These are phyloP conservation scores for Wallacemonas collosoma DNA, from an alignment of 208 protist species.

Conservation along the genomic window DNA sequence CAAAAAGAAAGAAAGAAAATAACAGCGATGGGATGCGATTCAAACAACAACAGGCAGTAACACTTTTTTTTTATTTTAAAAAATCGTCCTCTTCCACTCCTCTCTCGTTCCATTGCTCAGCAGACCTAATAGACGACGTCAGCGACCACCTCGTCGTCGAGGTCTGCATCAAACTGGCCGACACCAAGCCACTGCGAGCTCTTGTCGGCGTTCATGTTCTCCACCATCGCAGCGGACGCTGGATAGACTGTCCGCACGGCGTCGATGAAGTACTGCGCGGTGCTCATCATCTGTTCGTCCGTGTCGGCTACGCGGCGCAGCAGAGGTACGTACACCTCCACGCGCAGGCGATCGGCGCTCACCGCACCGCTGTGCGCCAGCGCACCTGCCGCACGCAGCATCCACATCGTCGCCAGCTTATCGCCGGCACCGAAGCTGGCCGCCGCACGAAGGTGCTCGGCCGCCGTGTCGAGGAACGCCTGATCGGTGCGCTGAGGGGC, in stretches of 20 bases:
- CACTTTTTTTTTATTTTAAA: too few species aligned
- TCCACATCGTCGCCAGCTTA: constrained; percentile 82
- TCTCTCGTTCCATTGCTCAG: constrained; percentile 15
- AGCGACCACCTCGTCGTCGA: constrained; percentile 87
- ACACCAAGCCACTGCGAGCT: constrained; percentile 68
- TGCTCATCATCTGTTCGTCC: constrained; percentile 84
- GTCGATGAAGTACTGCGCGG: constrained; percentile 81
- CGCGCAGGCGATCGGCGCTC: constrained; percentile 37
- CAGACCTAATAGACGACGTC: constrained; percentile 54
- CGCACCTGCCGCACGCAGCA: constrained; percentile 81
- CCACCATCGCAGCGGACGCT: constrained; percentile 23
- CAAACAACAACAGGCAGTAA: too few species aligned
- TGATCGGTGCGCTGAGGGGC: constrained; percentile 59
- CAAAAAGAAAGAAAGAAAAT: neutral
- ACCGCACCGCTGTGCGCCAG: constrained; percentile 61
- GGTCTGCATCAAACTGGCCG: constrained; percentile 84
- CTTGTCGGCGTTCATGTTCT: constrained; percentile 45
- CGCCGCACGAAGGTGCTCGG: constrained; percentile 51
- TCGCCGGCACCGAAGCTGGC: constrained; percentile 59
- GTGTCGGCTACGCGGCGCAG: constrained; percentile 56
- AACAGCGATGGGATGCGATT: neutral
- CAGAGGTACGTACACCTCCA: constrained; percentile 65
- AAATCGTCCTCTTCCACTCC: neutral
- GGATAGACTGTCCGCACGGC: constrained; percentile 57
- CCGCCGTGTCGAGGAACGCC: constrained; percentile 65